These are phyloP conservation scores for Pythium apleroticum DNA, from an alignment of 352 stramenopile genomes.

Conservation along the genomic window DNA sequence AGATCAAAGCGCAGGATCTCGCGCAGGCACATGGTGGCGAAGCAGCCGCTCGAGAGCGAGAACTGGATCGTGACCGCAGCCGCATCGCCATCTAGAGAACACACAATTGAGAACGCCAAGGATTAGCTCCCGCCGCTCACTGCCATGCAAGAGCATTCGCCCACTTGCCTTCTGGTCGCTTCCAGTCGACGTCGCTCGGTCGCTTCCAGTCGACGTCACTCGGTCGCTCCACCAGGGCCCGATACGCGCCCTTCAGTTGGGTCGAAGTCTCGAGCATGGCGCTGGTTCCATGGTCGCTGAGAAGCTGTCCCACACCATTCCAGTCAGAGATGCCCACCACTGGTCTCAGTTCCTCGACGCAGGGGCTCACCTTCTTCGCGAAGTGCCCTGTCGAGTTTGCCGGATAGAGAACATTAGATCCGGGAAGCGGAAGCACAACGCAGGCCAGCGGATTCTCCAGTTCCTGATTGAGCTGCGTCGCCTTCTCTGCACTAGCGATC, in stretches of 20 bases:
- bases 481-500: conserved; percentile 37
- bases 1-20: conserved; percentile 59
- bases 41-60: conserved; percentile 58
- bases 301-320: too few species aligned
- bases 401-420: conserved; percentile 49
- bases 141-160: neutral
- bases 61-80: conserved; percentile 44
- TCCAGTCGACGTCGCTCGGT: conserved; percentile 46
- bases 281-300: conserved; percentile 49
- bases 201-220: too few species aligned
- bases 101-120: conserved; percentile 6
- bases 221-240: conserved; percentile 44
- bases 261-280: conserved; percentile 34
- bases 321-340: too few species aligned
- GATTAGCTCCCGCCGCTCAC: too few species aligned
- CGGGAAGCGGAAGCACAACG: conserved; percentile 58
- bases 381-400: conserved; percentile 43
- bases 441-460: conserved; percentile 31
- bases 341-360: too few species aligned
- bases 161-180: conserved; percentile 17
- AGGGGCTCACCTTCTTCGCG: conserved; percentile 41
- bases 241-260: conserved; percentile 64
- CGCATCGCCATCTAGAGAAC: conserved; percentile 3
- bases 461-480: conserved; percentile 37
- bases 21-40: conserved; percentile 80